Base-by-base conservation (phyloP, 192 early-diverging fungal genomes). In the Backusella sp. region DNA sequence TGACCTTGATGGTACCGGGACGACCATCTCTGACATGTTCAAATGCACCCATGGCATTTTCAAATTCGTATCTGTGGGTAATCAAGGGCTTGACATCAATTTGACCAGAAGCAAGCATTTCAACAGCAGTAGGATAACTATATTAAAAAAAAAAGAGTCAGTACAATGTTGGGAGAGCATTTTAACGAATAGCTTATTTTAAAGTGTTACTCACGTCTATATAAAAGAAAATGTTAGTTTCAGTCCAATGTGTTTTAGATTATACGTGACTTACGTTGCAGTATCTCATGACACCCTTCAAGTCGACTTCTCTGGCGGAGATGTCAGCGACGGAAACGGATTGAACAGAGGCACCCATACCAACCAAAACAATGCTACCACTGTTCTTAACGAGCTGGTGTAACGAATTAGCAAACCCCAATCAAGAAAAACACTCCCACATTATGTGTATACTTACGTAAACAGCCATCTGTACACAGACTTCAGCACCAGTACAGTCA, bases 401-500 rank as follows among this genome's bases (percentile, higher is more conserved):
- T 41, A 72, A 26, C 32, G 66, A 41, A 34, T 44, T 28, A 53
- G 19, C 32, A 32, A 32, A 11, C 32, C 32, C 52, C 15, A 5
- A 39, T 32, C 26, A 62, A 68, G 21, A 52, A 39, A 44, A 26
- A 34, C 19, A 2, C 21, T 23, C 37, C 7, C 37, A 39, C 37
- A 39, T 39, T 39, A 32, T 2, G 32, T 8, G 23, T 62, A 4
- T 9, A 56, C 77, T 82, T 76, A 82, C 83, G 35, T 59, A 83
- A 42, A 85, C 71, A 5, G 81, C 59, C 62, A 75, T 85, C 66
- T 83, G 81, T 23, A 81, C 82, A 69, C 79, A 83, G 11, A 82
- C 80, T 65, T 85, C 84, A 21, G 79, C 84, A 42, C 84, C 84
- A 23, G 76, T 76, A 49, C 79, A 80, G 46, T 85, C 84, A 35